phyloP scores from a whole-genome alignment of 768 basidiomycete species.

The Tulasnella sp. region DNA sequence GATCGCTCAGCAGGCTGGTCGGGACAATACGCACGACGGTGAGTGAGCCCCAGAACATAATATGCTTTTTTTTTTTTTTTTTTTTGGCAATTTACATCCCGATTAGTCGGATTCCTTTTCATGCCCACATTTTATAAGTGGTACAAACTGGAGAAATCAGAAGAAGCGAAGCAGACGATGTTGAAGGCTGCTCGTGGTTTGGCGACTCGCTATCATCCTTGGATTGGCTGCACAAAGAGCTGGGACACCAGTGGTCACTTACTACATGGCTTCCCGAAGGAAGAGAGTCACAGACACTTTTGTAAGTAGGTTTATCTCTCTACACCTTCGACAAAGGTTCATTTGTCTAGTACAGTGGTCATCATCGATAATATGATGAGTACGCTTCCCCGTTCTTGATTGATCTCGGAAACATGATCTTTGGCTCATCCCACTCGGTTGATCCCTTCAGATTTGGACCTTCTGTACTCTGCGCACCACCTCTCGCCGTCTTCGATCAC shows the following conservation, averaged over 20 bases:
- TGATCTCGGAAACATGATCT: too few relatives aligned
- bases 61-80: too few relatives aligned
- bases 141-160: neutral
- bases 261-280: neutral
- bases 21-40: conserved; percentile 8
- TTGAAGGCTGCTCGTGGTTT: neutral
- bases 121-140: conserved; percentile 10
- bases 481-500: too few relatives aligned
- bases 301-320: neutral
- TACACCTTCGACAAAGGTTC: too few relatives aligned
- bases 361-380: conserved; percentile 14
- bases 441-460: neutral
- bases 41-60: too few relatives aligned
- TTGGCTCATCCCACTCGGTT: neutral
- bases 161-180: neutral
- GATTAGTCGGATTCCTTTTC: conserved; percentile 7
- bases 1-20: neutral
- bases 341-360: neutral
- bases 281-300: conserved; percentile 6
- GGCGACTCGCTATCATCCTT: neutral
- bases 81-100: neutral
- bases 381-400: neutral
- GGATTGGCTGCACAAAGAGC: neutral
- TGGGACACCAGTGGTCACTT: conserved; percentile 3
- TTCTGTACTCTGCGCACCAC: neutral